Evolutionary conservation across 208 protist genomes (phyloP).

Genomic region (Angomonas ambiguus): DNA sequence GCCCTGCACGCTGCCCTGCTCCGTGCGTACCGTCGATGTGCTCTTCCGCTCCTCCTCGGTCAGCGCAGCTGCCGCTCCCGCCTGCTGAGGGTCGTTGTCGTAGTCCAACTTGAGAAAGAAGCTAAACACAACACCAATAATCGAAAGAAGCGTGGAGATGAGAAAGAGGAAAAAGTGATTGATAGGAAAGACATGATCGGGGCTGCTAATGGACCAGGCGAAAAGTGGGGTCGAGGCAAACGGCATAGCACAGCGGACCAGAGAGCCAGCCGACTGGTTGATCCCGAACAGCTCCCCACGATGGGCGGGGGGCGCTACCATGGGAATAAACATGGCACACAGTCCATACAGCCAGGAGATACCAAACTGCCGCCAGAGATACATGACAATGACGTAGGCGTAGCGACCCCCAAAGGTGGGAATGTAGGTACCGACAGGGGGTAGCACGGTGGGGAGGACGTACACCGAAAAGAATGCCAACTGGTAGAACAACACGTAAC

Average conservation of each 20-base stretch:
- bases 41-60: no score
- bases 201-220: conserved; percentile 46
- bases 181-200: conserved; percentile 36
- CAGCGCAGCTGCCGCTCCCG: no score
- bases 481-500: no score
- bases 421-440: conserved; percentile 19
- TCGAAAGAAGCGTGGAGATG: conserved; percentile 16
- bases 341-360: conserved; percentile 50
- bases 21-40: no score
- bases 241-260: conserved; percentile 56
- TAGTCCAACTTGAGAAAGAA: conserved; percentile 11
- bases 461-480: no score
- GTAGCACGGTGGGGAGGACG: no score
- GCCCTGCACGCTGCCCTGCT: no score
- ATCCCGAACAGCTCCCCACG: conserved; percentile 74
- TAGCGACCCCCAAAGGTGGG: conserved; percentile 34
- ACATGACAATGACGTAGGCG: conserved; percentile 34
- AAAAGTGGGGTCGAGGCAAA: conserved; percentile 60
- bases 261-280: conserved; percentile 56
- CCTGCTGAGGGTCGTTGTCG: no score
- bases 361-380: conserved; percentile 44
- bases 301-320: conserved; percentile 42
- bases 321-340: conserved; percentile 34
- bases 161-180: conserved; percentile 56
- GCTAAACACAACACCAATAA: conserved; percentile 12